Percentiles rank a stretch among this genome's conserved stretches.
Evolutionary conservation across 257 asterid genomes (phyloP).

Genomic region (Solanum raphanifolium): DNA sequence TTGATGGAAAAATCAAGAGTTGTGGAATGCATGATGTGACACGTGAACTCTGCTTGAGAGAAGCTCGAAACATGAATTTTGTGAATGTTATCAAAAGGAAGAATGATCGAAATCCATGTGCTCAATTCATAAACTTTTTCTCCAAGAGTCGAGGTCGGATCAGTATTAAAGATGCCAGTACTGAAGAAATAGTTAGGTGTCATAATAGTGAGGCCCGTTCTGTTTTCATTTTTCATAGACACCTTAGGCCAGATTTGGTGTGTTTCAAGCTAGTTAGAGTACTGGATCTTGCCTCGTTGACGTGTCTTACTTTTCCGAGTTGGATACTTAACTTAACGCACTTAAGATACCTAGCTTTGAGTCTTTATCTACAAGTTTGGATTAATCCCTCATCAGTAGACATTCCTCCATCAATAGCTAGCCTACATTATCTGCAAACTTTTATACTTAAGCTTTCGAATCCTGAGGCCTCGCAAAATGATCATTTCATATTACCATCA

Average conservation of each 20-base stretch:
- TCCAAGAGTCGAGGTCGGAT: not conserved
- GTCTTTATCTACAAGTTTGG: not conserved
- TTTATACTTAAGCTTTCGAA: not conserved
- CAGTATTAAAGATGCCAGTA: not conserved
- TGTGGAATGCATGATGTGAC: not conserved
- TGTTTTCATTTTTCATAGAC: not conserved
- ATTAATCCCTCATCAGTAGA: not conserved
- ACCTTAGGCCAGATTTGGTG: no score
- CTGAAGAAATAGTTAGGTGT: not conserved
- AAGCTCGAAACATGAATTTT: not conserved
- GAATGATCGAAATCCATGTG: not conserved
- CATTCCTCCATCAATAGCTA: not conserved
- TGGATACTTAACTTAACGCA: not conserved
- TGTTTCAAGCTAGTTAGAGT: no score
- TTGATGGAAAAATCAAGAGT: not conserved
- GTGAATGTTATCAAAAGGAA: no score
- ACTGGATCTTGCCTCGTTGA: no score
- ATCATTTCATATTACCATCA: no score
- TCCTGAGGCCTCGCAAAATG: no score
- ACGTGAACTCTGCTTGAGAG: not conserved
- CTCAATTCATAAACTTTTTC: not conserved
- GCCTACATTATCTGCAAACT: not conserved
- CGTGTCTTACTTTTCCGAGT: not conserved
- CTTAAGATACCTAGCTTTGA: slow-evolving; percentile 1
- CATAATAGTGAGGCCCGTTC: not conserved